phyloP scores from a whole-genome alignment of 129 eudicot genomes.

The Silybum marianum region DNA sequence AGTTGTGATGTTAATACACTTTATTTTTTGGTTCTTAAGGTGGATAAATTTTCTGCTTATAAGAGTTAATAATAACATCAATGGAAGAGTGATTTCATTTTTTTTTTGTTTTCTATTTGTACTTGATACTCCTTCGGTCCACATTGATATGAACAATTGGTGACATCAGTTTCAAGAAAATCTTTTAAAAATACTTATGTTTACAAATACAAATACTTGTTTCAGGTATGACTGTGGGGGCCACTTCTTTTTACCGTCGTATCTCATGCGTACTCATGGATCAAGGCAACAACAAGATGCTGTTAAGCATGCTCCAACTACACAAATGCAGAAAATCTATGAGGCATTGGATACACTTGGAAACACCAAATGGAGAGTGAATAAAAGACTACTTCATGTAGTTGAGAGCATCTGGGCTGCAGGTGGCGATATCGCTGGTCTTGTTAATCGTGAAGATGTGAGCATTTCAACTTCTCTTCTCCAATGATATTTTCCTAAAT shows the following conservation, averaged over 20 bases:
- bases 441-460: slow-evolving; percentile 83
- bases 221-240: slow-evolving; percentile 93
- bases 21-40: not conserved
- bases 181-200: not conserved
- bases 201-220: not conserved
- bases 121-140: not conserved
- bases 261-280: slow-evolving; percentile 95
- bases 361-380: slow-evolving; percentile 91
- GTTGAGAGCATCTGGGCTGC: slow-evolving; percentile 90
- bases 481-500: not conserved
- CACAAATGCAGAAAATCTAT: slow-evolving; percentile 78
- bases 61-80: not conserved
- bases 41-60: not conserved
- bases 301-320: slow-evolving; percentile 50
- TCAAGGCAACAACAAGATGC: slow-evolving; percentile 81
- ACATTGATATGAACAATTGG: not conserved
- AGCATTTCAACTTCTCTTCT: slow-evolving; percentile 35
- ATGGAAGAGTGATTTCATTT: not conserved
- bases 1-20: slow-evolving; percentile 1
- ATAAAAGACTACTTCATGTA: slow-evolving; percentile 65
- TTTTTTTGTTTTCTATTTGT: not conserved
- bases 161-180: not conserved
- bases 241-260: slow-evolving; percentile 79
- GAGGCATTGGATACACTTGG: slow-evolving; percentile 96
- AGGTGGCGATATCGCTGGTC: slow-evolving; percentile 87